Evolutionary conservation across 345 rosid genomes (phyloP).

Genomic region (Nephelium lappaceum): DNA sequence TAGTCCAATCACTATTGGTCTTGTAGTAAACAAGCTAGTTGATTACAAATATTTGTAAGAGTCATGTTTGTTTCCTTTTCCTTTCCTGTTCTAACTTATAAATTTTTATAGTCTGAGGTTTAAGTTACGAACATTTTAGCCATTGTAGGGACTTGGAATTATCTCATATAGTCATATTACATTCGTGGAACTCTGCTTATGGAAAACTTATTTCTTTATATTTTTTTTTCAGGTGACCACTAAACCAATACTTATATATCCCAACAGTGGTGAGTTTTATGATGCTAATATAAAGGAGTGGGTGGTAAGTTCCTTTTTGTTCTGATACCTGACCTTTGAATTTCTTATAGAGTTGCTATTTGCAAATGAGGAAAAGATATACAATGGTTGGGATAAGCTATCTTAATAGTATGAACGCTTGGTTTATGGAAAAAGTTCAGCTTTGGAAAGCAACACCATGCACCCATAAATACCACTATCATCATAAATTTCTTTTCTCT

Average conservation of each 20-base stretch:
- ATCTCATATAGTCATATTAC: not conserved
- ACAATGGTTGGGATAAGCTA: conserved; percentile 2
- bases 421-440: not conserved
- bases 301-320: conserved; percentile 59
- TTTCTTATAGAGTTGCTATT: not conserved
- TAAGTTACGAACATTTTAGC: not conserved
- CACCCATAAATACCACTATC: not conserved
- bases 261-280: conserved; percentile 82
- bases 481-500: not conserved
- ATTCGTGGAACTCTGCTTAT: not conserved
- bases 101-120: not conserved
- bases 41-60: not conserved
- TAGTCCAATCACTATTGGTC: not conserved
- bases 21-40: not conserved
- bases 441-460: not conserved
- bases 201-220: not conserved
- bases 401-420: not conserved
- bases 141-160: not conserved
- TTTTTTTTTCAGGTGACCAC: conserved; percentile 55
- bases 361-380: not conserved
- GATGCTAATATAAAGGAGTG: conserved; percentile 65
- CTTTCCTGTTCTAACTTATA: not conserved
- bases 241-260: conserved; percentile 73
- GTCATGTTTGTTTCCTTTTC: not conserved
- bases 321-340: not conserved